These are phyloP conservation scores for Meripilus lineatus DNA, from an alignment of 1,284 basidiomycete genomes.

Conservation along the genomic window DNA sequence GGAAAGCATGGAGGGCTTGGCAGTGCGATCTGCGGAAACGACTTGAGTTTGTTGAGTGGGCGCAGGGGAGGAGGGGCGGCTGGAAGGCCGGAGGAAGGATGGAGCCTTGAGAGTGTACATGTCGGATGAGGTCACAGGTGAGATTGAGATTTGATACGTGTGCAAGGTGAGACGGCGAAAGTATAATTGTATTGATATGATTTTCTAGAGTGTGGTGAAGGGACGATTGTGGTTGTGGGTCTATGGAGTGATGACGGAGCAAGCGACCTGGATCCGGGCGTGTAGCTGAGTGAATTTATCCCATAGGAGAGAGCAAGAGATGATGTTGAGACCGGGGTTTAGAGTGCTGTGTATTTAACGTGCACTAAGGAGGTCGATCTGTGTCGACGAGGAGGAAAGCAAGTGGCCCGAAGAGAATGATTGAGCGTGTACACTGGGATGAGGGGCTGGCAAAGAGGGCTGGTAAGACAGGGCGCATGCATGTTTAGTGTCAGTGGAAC, in stretches of 20 bases:
- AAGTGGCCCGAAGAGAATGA: conserved; percentile 60
- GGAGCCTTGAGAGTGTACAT: conserved; percentile 65
- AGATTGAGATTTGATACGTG: too few relatives aligned
- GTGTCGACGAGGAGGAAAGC: conserved; percentile 56
- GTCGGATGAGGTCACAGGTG: too few relatives aligned
- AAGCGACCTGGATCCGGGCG: conserved; percentile 33
- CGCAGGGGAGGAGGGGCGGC: conserved; percentile 57
- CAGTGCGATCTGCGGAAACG: conserved; percentile 35
- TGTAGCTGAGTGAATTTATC: conserved; percentile 48
- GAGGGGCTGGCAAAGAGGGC: conserved; percentile 30
- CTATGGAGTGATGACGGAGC: conserved; percentile 20
- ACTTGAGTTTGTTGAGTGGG: conserved; percentile 37
- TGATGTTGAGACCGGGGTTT: conserved; percentile 8
- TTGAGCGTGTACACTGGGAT: conserved; percentile 46
- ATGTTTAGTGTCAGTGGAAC: conserved; percentile 9
- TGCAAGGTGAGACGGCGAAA: too few relatives aligned
- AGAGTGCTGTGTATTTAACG: too few relatives aligned
- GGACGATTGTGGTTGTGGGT: conserved; percentile 10
- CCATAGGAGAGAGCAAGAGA: conserved; percentile 41
- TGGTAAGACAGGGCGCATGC: conserved; percentile 11
- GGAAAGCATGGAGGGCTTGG: conserved; percentile 53
- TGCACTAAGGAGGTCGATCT: conserved; percentile 71
- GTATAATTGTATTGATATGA: conserved; percentile 11
- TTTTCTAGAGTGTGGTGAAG: conserved; percentile 24
- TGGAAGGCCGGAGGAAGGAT: conserved; percentile 58